phyloP scores from a whole-genome alignment of 2,329 filamentous ascomycete species.

The Arthroderma sp. region DNA sequence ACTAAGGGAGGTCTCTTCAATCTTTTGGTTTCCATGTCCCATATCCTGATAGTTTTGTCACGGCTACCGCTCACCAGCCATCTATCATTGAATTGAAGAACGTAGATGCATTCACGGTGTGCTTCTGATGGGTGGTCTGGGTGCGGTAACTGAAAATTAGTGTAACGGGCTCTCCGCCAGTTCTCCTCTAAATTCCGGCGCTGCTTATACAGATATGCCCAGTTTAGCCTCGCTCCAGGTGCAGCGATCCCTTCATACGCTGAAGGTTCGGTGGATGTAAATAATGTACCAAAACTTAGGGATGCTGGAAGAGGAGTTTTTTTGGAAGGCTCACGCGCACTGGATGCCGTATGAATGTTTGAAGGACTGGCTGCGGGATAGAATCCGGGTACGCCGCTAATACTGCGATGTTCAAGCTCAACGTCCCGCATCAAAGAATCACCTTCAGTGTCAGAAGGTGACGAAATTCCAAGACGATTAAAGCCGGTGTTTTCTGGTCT shows the following conservation, averaged over 20 bases:
- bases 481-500: slow-evolving; percentile 12
- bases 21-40: slow-evolving; percentile 72
- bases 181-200: slow-evolving; percentile 75
- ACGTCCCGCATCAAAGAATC: slow-evolving; percentile 34
- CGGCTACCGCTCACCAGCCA: slow-evolving; percentile 88
- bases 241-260: too few relatives aligned
- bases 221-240: slow-evolving; percentile 52
- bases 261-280: not conserved
- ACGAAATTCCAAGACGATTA: not conserved
- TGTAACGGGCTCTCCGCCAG: slow-evolving; percentile 71
- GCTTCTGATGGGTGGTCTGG: slow-evolving; percentile 67
- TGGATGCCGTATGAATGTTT: too few relatives aligned
- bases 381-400: too few relatives aligned
- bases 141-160: slow-evolving; percentile 82
- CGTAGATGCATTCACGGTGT: slow-evolving; percentile 88
- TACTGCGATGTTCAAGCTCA: not conserved
- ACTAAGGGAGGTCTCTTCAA: slow-evolving; percentile 59
- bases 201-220: slow-evolving; percentile 87
- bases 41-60: slow-evolving; percentile 76
- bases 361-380: too few relatives aligned
- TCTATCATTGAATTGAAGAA: slow-evolving; percentile 73
- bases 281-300: not conserved
- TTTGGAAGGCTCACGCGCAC: not conserved
- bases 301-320: slow-evolving; percentile 2
- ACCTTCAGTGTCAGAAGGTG: slow-evolving; percentile 21